Base-by-base conservation (phyloP, 371 early-diverging fungal genomes). In the Actinomortierella ambigua region DNA sequence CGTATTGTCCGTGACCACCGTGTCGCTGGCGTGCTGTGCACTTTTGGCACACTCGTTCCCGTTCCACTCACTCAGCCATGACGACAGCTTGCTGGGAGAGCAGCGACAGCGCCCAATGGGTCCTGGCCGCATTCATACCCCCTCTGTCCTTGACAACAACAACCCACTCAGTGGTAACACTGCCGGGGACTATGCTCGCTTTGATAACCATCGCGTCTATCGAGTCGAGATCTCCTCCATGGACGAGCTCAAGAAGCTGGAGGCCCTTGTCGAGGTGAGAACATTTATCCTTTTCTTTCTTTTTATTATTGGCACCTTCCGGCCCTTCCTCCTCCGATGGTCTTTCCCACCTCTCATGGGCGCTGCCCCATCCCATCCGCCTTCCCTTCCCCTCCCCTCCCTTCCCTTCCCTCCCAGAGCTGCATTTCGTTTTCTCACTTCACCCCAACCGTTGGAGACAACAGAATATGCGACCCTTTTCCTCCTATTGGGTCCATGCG, bases 191-290 rank as follows among this genome's bases (percentile, higher is more conserved):
- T 73, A 73, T 50, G 67, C 67, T 29, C 73, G 73, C 14, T 73
- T 73, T 54, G 73, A 73, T 43, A 55, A 63, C 14, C 63, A 73
- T 20, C 62, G 63, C 50, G 73, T 73, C 51, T 52, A 66, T 29
- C 66, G 73, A 6, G 57, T 73, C 14, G 60, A 73, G 40, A 53
- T 73, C 26, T 62, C 73, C n/a, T 53, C 67, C 34, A 18, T 66
- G 34, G 60, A 55, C 11, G 53, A 73, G 41, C 63, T 73, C 28
- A 66, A 66, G 53, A 50, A 59, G 50, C 67, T 73, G 2, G 63
- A 66, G 42, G 63, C 63, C 3, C 39, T 49, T 28, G 67, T 73
- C 23, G 73, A 73, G 67, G 73, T 66, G 66, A 50, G 1, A 55
- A 8, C 20, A 18, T 18, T 6, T 17, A 22, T 27, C 22, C 11